Conservation (phyloP, 148 eudicot genomes). For the Bassia scoparia region DNA sequence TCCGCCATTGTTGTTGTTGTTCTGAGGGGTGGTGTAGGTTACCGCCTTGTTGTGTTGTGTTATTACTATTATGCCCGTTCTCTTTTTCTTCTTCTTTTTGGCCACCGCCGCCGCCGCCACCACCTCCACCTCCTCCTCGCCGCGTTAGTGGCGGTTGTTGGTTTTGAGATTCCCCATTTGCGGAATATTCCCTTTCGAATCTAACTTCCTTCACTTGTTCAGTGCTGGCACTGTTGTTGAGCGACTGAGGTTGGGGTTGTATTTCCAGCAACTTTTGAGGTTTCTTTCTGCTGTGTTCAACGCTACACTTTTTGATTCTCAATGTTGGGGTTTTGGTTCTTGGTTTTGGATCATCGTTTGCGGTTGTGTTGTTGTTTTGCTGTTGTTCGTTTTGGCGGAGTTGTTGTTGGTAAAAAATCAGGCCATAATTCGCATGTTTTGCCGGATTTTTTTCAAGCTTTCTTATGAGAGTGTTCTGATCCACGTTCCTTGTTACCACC, state of each 20-base stretch:
- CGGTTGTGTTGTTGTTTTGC: constrained; percentile 1
- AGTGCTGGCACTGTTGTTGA: constrained; percentile 12
- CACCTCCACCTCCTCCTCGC: constrained; percentile 24
- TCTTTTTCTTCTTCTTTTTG: constrained; percentile 56
- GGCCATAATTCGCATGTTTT: constrained; percentile 73
- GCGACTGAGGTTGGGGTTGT: neutral
- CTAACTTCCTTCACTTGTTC: constrained; percentile 16
- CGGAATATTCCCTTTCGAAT: constrained; percentile 22
- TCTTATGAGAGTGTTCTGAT: constrained; percentile 44
- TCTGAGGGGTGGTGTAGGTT: neutral
- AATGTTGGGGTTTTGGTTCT: constrained; percentile 7
- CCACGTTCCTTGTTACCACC: constrained; percentile 57
- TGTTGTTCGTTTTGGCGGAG: constrained; percentile 17
- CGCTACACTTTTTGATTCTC: neutral
- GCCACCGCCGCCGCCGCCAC: constrained; percentile 31
- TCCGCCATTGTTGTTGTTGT: neutral
- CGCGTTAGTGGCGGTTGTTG: constrained; percentile 5
- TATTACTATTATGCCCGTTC: constrained; percentile 33
- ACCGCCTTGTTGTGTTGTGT: constrained; percentile 14
- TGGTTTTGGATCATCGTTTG: constrained; percentile 21
- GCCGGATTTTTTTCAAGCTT: constrained; percentile 68
- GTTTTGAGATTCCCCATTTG: constrained; percentile 1
- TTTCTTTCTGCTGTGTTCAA: constrained; percentile 9
- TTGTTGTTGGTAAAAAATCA: constrained; percentile 14
- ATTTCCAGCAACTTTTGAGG: constrained; percentile 9